phyloP scores from a whole-genome alignment of 345 rosid species.

The Camelina sativa region DNA sequence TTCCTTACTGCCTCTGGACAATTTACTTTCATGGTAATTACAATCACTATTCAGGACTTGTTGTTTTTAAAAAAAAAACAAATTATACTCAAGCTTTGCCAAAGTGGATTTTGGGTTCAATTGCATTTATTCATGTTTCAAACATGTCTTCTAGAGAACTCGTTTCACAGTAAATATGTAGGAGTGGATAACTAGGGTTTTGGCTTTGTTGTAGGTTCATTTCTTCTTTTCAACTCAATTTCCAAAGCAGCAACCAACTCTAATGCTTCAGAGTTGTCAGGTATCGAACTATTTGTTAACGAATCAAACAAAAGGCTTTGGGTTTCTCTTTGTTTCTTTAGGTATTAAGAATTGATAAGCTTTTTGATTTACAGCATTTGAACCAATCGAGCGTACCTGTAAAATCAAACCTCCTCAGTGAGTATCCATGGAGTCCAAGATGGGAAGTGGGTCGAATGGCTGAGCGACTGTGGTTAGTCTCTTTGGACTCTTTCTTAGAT shows the following conservation, averaged over 20 bases:
- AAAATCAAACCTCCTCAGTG: conserved; percentile 63
- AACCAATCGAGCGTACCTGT: conserved; percentile 60
- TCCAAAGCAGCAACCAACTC: conserved; percentile 83
- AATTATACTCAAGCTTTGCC: background rate
- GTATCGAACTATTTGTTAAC: conserved; percentile 44
- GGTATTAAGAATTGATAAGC: conserved; percentile 7
- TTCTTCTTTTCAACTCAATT: conserved; percentile 70
- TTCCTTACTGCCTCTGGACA: conserved; percentile 74
- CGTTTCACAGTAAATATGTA: conserved; percentile 5
- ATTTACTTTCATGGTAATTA: conserved; percentile 74
- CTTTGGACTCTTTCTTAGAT: background rate
- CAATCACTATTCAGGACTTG: conserved; percentile 3
- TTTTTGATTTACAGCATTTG: conserved; percentile 58
- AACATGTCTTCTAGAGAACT: conserved; percentile 8
- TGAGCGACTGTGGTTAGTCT: conserved; percentile 75
- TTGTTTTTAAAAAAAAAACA: no score
- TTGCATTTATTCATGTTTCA: background rate
- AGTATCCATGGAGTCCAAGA: conserved; percentile 98
- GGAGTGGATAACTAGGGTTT: background rate
- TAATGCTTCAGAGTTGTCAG: conserved; percentile 88
- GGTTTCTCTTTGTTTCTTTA: background rate
- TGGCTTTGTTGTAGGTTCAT: conserved; percentile 60
- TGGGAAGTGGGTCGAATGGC: conserved; percentile 87
- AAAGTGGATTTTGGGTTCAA: conserved; percentile 1
- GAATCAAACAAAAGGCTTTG: background rate